Conservation (phyloP, 257 asterid species). For the Petrea volubilis region DNA sequence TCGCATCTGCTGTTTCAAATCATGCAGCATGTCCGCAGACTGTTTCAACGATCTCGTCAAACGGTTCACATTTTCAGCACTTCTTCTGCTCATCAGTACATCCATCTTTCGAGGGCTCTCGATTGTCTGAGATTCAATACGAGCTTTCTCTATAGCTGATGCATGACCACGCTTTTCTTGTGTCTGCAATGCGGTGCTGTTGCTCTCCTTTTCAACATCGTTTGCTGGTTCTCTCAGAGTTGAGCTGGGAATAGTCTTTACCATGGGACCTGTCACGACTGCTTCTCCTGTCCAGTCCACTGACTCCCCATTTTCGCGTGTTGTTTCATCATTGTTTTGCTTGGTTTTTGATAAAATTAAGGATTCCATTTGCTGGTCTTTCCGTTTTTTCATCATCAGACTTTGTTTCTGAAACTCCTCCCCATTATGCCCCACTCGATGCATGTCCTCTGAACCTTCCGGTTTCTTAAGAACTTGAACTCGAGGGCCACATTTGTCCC, state of each 20-base stretch:
- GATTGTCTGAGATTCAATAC: slow-evolving; percentile 5
- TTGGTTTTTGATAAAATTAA: slow-evolving; percentile 25
- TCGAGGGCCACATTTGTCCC: slow-evolving; percentile 11
- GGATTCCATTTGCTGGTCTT: slow-evolving; percentile 33
- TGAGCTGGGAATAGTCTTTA: background rate
- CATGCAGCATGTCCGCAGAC: slow-evolving; percentile 20
- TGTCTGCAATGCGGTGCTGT: background rate
- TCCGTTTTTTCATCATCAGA: slow-evolving; percentile 28
- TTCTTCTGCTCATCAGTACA: slow-evolving; percentile 18
- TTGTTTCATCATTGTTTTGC: slow-evolving; percentile 19
- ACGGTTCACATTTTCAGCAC: slow-evolving; percentile 1
- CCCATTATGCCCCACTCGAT: slow-evolving; percentile 26
- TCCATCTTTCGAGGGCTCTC: slow-evolving; percentile 27
- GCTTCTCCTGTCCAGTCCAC: slow-evolving; percentile 10
- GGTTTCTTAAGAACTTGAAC: slow-evolving; percentile 16
- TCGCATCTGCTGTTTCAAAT: slow-evolving; percentile 22
- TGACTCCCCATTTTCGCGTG: slow-evolving; percentile 17
- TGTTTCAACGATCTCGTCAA: background rate
- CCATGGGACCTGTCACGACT: slow-evolving; percentile 14
- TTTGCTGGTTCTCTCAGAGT: background rate
- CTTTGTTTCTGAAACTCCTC: slow-evolving; percentile 27
- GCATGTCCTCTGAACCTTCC: slow-evolving; percentile 28
- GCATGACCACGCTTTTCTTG: slow-evolving; percentile 10
- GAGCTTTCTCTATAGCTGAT: slow-evolving; percentile 14
- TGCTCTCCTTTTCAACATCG: background rate